Evolutionary conservation across 2,329 filamentous ascomycete species (phyloP), one percentile per base, ranked within the genome.

Genomic region (Phoma sp.): DNA sequence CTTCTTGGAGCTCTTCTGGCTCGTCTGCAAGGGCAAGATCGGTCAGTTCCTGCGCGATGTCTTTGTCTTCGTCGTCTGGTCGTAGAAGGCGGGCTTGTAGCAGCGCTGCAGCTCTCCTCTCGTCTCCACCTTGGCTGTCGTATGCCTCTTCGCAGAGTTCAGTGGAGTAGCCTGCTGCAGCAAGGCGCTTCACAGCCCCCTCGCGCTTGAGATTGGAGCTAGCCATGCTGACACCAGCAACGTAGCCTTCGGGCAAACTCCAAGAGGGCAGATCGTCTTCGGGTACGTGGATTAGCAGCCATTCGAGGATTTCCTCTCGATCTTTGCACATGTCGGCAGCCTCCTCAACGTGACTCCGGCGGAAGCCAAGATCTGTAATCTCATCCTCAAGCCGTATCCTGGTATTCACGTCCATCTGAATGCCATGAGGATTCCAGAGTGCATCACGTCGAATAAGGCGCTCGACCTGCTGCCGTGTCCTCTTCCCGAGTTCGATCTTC

Each of bases 261-360:
- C 93, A 98, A 6, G 84, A 81, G 1, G 95, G 95, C n/a, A 98
- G 79, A 67, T 98, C 95, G 71, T 99, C 95, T 71, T 99, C 95
- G 1, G 95, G 95, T 2, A 99, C 92, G 75, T 99, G 93, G 45
- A 98, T 93, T 42, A 99, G 83, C 14, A 99, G 83, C 95, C 95
- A 99, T 73, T 98, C 93, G 2, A 99, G 82, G 14, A 92, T 88
- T 76, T 99, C 95, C 72, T 97, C 93, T 25, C 89, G 84, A 71
- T 96, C 92, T 74, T 93, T 96, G 78, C 93, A 97, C 66, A 93
- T 87, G 37, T 86, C 86, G 1, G 90, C 85, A 7, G 95, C 93
- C 76, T 99, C 95, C 69, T 96, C 87, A 33, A 93, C 85, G 70
- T 99, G 95, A 66, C 89, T 96, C 65, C 82, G 83, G n/a, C 93